A percentile compares a stretch with the other conserved stretches of the same genome.
Evolutionary conservation across 768 basidiomycete genomes (phyloP).

Genomic region (Mycena rebaudengoi): DNA sequence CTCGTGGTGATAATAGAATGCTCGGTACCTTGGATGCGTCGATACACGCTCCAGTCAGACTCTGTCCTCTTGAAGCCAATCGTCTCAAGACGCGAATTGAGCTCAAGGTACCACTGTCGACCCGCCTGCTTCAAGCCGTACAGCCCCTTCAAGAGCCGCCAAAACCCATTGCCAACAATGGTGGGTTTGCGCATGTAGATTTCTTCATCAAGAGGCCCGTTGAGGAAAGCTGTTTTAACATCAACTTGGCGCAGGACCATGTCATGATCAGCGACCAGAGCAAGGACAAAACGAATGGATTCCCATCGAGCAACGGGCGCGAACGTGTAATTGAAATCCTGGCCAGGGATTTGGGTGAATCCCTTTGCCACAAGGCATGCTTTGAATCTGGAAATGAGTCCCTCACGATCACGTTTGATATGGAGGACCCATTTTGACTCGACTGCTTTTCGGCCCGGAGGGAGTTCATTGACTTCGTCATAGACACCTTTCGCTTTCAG

Average conservation of each 20-base stretch:
- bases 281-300: conserved; percentile 26
- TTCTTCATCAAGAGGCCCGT: conserved; percentile 32
- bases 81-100: background rate
- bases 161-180: conserved; percentile 22
- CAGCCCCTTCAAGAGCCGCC: conserved; percentile 2
- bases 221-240: conserved; percentile 44
- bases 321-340: conserved; percentile 32
- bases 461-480: conserved; percentile 23
- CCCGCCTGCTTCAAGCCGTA: conserved; percentile 19
- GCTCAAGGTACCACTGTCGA: background rate
- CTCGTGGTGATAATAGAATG: background rate
- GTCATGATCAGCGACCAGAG: conserved; percentile 33
- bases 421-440: conserved; percentile 27
- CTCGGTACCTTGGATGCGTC: background rate
- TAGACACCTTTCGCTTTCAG: conserved; percentile 27
- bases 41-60: conserved; percentile 23
- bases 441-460: conserved; percentile 13
- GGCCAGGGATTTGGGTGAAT: conserved; percentile 39
- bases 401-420: conserved; percentile 17
- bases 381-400: conserved; percentile 14
- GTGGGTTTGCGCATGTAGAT: conserved; percentile 46
- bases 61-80: conserved; percentile 8
- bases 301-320: too few species aligned
- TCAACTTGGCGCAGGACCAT: conserved; percentile 41
- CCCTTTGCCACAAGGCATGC: conserved; percentile 8